phyloP scores from a whole-genome alignment of 2,329 filamentous ascomycete genomes.

The Cladosporium sp. region DNA sequence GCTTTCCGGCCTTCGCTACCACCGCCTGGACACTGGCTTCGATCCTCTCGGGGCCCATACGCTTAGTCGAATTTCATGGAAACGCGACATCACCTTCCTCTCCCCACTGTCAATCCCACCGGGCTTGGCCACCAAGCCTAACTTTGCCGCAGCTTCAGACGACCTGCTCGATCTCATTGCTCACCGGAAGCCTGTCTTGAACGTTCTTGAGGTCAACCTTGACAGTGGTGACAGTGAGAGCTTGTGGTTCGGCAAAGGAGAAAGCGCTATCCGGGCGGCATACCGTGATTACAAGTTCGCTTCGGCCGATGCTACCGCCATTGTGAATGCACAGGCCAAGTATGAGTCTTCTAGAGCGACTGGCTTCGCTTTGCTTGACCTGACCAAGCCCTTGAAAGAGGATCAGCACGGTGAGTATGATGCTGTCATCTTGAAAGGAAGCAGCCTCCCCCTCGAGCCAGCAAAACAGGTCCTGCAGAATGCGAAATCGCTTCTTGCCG shows the following conservation, averaged over 20 bases:
- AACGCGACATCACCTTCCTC: background rate
- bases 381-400: background rate
- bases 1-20: background rate
- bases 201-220: background rate
- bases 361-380: background rate
- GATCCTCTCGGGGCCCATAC: background rate
- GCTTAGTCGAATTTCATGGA: background rate
- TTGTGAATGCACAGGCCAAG: background rate
- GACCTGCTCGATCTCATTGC: background rate
- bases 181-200: background rate
- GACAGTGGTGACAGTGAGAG: background rate
- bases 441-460: background rate
- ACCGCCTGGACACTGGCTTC: background rate
- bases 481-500: background rate
- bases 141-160: background rate
- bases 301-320: background rate
- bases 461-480: background rate
- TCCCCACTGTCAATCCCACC: background rate
- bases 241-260: background rate
- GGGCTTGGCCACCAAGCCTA: background rate
- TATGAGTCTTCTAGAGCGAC: background rate
- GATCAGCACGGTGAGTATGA: background rate
- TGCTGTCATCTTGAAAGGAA: background rate
- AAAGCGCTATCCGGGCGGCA: background rate
- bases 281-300: background rate